A percentile compares a stretch with the other conserved stretches of the same genome.
phyloP scores from a whole-genome alignment of 345 rosid genomes.

The Citrus sp. region DNA sequence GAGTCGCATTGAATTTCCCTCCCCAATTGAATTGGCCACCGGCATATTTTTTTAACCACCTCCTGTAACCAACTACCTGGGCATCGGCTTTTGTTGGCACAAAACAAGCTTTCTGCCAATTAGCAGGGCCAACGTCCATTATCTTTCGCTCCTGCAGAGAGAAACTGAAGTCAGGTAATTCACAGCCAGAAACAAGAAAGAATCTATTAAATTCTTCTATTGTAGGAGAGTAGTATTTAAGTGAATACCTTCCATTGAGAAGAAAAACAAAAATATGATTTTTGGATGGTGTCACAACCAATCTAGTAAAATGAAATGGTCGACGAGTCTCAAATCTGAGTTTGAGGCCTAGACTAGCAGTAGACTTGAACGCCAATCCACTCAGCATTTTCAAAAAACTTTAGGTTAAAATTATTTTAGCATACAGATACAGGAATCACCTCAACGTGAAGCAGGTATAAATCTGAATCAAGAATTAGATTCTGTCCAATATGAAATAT shows the following conservation, averaged over 20 bases:
- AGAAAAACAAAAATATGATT: not conserved
- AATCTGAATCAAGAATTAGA: constrained; percentile 81
- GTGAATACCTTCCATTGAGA: not conserved
- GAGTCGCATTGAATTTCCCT: constrained; percentile 56
- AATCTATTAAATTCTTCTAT: not conserved
- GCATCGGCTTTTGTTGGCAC: constrained; percentile 80
- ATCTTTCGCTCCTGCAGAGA: constrained; percentile 69
- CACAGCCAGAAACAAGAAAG: not conserved
- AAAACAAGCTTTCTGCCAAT: constrained; percentile 86
- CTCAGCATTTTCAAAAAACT: not conserved
- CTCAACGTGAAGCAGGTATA: constrained; percentile 85
- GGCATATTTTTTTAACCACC: constrained; percentile 70
- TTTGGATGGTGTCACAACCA: too few species aligned
- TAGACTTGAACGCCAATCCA: not conserved
- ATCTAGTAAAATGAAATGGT: too few species aligned
- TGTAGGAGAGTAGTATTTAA: not conserved
- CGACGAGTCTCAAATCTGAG: too few species aligned
- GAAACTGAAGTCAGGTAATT: constrained; percentile 4
- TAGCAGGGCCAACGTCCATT: constrained; percentile 59
- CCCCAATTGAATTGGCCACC: constrained; percentile 69
- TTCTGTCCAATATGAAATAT: constrained; percentile 74
- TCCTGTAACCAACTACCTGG: constrained; percentile 66
- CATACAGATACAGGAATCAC: constrained; percentile 27
- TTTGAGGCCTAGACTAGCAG: not conserved
- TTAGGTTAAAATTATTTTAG: not conserved